Percentiles rank a stretch among this genome's conserved stretches.
Conservation (phyloP, 202 grass and related monocot genomes). For the Saccharum hybrid region DNA sequence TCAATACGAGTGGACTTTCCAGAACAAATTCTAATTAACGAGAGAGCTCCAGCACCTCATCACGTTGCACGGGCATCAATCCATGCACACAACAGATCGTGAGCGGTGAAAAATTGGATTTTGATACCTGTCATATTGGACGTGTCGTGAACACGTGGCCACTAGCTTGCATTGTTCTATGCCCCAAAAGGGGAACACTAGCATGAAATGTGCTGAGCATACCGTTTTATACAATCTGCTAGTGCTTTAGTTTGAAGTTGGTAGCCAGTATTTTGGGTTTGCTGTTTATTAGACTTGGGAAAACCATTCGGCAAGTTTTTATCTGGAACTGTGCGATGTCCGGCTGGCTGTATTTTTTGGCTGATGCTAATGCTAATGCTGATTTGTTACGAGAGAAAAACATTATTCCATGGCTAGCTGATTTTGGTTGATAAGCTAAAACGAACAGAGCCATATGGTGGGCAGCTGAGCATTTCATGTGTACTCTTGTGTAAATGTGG, state of each 20-base stretch:
- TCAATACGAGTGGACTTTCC: slow-evolving; percentile 81
- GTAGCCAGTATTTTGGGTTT: background rate
- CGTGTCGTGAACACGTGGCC: background rate
- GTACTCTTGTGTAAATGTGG: background rate
- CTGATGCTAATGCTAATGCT: too few relatives aligned
- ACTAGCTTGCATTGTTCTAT: background rate
- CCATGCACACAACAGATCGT: slow-evolving; percentile 70
- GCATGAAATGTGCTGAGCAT: background rate
- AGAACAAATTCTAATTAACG: slow-evolving; percentile 91
- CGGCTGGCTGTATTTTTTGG: too few relatives aligned
- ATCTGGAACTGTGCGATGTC: background rate
- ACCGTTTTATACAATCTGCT: background rate
- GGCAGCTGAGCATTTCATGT: background rate
- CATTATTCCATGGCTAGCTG: too few relatives aligned
- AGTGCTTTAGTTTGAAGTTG: background rate
- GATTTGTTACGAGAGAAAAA: too few relatives aligned
- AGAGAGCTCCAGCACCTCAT: slow-evolving; percentile 60
- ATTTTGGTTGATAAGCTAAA: too few relatives aligned
- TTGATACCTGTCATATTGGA: slow-evolving; percentile 13
- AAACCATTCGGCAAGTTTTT: background rate
- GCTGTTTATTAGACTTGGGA: background rate
- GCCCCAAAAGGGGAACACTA: background rate
- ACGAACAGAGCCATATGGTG: background rate
- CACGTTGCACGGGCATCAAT: slow-evolving; percentile 64
- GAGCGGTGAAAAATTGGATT: slow-evolving; percentile 25